A percentile compares a stretch with the other conserved stretches of the same genome.
phyloP scores from a whole-genome alignment of 108 stramenopile genomes.

The Fistulifera solaris region DNA sequence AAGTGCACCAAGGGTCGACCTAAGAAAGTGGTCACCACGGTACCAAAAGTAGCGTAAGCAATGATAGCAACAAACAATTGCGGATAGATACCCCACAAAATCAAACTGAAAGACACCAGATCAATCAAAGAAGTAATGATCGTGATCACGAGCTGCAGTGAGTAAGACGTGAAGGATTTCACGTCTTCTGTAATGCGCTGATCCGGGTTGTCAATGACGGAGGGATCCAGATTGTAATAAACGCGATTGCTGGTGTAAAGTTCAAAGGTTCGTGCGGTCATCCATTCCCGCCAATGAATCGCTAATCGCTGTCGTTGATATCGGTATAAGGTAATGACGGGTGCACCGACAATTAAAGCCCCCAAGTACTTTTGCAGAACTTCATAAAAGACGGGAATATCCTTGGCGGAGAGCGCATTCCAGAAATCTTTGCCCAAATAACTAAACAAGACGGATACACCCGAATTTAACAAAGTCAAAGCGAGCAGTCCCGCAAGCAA shows the following conservation, averaged over 20 bases:
- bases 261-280: conserved; percentile 58
- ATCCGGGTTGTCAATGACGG: conserved; percentile 83
- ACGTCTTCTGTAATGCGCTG: conserved; percentile 96
- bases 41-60: conserved; percentile 74
- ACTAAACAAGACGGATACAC: conserved; percentile 82
- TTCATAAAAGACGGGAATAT: conserved; percentile 60
- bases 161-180: conserved; percentile 76
- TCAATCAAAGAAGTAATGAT: conserved; percentile 81
- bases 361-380: conserved; percentile 65
- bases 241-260: conserved; percentile 71
- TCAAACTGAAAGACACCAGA: conserved; percentile 81
- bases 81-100: conserved; percentile 85
- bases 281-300: conserved; percentile 74
- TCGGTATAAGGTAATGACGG: conserved; percentile 76
- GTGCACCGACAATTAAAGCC: conserved; percentile 74
- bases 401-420: conserved; percentile 78
- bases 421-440: conserved; percentile 91
- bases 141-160: conserved; percentile 83
- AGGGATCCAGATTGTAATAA: conserved; percentile 61
- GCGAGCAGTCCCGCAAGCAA: conserved; percentile 73
- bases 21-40: conserved; percentile 46
- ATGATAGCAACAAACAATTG: conserved; percentile 83
- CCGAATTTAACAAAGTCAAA: conserved; percentile 72
- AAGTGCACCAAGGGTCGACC: conserved; percentile 69
- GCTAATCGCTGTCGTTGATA: conserved; percentile 63